These are phyloP conservation scores for Globisporangium viniferum DNA, from an alignment of 352 stramenopile genomes.

Conservation along the genomic window DNA sequence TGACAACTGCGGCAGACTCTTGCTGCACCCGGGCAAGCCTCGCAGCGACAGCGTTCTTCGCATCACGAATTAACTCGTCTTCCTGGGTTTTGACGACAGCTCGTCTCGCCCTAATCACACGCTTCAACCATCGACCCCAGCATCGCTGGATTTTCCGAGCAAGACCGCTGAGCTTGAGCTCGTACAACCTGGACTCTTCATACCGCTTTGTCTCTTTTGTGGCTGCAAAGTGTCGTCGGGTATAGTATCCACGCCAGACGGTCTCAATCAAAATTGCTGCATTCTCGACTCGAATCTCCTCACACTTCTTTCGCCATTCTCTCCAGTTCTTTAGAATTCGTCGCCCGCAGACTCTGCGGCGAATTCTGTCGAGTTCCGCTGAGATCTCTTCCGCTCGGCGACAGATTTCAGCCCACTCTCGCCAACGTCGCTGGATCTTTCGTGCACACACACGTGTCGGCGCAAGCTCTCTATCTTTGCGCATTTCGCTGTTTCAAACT, in stretches of 20 bases:
- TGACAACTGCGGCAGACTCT: conserved; percentile 10
- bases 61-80: conserved; percentile 27
- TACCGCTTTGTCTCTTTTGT: conserved; percentile 4
- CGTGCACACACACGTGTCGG: conserved; percentile 2
- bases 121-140: conserved; percentile 29
- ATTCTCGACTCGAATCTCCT: conserved; percentile 2
- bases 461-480: not conserved
- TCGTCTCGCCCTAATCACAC: conserved; percentile 25
- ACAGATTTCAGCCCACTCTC: not conserved
- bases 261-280: conserved; percentile 17
- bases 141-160: conserved; percentile 20
- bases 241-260: conserved; percentile 12
- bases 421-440: conserved; percentile 2
- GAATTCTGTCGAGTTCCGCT: conserved; percentile 10
- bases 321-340: conserved; percentile 15
- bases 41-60: conserved; percentile 17
- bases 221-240: conserved; percentile 4
- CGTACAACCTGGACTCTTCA: conserved; percentile 5
- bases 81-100: conserved; percentile 30
- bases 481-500: not conserved
- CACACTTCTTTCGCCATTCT: conserved; percentile 4
- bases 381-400: conserved; percentile 1
- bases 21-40: not conserved
- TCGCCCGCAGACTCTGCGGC: conserved; percentile 11
- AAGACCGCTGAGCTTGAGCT: conserved; percentile 9